Evolutionary conservation across 2,329 filamentous ascomycete species (phyloP).

Genomic region (Cordyceps farinosa): DNA sequence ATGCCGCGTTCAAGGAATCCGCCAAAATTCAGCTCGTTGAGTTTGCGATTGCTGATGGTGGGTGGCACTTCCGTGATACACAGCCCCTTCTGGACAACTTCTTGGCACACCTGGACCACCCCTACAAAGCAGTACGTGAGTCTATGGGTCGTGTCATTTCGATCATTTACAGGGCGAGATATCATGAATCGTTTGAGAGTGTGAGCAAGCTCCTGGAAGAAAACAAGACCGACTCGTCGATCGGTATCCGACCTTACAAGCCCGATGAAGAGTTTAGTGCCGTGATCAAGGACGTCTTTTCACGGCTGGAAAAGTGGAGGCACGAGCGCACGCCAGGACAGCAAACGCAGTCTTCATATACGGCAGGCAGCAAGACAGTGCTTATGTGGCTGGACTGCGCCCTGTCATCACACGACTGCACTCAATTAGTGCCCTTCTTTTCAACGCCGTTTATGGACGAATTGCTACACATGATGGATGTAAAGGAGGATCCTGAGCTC

Average conservation of each 20-base stretch:
- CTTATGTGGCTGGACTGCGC: constrained; percentile 92
- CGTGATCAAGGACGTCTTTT: constrained; percentile 73
- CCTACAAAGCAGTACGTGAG: constrained; percentile 95
- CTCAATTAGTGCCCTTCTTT: constrained; percentile 86
- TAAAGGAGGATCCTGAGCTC: constrained; percentile 95
- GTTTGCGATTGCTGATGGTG: constrained; percentile 79
- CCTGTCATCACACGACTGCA: constrained; percentile 88
- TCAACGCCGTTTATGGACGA: constrained; percentile 85
- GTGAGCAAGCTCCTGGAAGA: constrained; percentile 70
- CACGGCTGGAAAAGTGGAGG: constrained; percentile 80
- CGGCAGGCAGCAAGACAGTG: constrained; percentile 92
- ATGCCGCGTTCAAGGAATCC: constrained; percentile 97
- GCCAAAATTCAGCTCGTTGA: constrained; percentile 92
- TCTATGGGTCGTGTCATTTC: constrained; percentile 87
- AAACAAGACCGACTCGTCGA: constrained; percentile 75
- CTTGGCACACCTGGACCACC: constrained; percentile 86
- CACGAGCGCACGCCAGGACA: constrained; percentile 79
- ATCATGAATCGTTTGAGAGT: constrained; percentile 88
- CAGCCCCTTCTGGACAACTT: constrained; percentile 88
- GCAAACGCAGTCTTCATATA: constrained; percentile 91
- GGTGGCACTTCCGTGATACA: constrained; percentile 94
- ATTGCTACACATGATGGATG: constrained; percentile 98
- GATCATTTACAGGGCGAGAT: constrained; percentile 83
- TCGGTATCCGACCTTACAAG: constrained; percentile 80
- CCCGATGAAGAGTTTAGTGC: constrained; percentile 69